Conservation (phyloP, 2,329 filamentous ascomycete genomes). For the Ustilaginoidea virens region DNA sequence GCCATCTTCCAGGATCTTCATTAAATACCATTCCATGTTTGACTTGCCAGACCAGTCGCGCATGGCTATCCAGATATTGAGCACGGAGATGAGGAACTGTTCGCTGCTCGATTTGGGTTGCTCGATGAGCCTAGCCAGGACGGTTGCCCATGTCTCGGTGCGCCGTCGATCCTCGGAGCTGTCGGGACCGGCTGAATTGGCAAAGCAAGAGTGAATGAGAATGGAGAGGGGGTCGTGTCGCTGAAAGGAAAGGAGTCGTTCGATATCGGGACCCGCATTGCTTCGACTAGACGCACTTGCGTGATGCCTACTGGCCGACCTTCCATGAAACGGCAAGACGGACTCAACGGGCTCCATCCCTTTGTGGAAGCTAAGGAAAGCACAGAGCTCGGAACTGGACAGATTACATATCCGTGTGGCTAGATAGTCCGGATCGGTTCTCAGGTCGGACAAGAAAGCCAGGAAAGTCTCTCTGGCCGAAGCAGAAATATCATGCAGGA, state of each 20-base stretch:
- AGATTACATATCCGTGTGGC: conserved; percentile 67
- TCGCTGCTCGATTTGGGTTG: conserved; percentile 63
- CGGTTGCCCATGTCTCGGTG: conserved; percentile 76
- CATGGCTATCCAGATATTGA: conserved; percentile 78
- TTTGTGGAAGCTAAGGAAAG: conserved; percentile 65
- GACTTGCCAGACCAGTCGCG: conserved; percentile 79
- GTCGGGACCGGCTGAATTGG: conserved; percentile 68
- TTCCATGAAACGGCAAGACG: conserved; percentile 55
- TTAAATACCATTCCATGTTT: conserved; percentile 86
- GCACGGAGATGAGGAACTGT: conserved; percentile 65
- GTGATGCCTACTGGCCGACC: conserved; percentile 29
- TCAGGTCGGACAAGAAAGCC: conserved; percentile 64
- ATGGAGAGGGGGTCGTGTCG: conserved; percentile 74
- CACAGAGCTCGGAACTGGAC: conserved; percentile 58
- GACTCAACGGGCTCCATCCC: conserved; percentile 70
- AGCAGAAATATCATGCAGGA: conserved; percentile 58
- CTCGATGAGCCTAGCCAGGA: conserved; percentile 69
- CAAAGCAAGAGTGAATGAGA: conserved; percentile 78
- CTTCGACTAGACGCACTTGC: conserved; percentile 27
- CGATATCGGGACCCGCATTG: conserved; percentile 47
- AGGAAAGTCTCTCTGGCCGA: conserved; percentile 62
- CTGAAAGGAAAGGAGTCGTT: conserved; percentile 77
- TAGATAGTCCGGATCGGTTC: conserved; percentile 78
- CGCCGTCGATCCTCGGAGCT: conserved; percentile 67
- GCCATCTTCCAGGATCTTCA: conserved; percentile 87